Base-by-base conservation (phyloP, 2,329 filamentous ascomycete genomes). In the Amphichorda felina region DNA sequence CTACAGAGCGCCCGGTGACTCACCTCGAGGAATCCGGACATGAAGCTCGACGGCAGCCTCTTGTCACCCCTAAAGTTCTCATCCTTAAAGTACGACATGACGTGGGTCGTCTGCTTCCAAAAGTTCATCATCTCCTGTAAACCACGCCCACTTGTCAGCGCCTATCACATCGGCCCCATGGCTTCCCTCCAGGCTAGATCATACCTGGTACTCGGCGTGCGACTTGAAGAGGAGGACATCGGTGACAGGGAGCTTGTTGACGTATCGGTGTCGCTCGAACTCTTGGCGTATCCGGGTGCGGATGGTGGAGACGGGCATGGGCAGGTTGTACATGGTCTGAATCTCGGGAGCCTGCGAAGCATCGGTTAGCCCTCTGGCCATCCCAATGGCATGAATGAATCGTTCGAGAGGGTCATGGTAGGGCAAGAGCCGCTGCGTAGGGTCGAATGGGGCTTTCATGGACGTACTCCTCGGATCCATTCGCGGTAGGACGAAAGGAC, bases 51-150 rank as follows among this genome's bases (percentile, higher is more conserved):
- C 27, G 89, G 89, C 61, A 95, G 64, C 56, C 75, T 77, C 49
- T 85, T 58, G 69, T 82, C 59, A 76, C 85, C 68, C 77, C 85
- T 64, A 56, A 75, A 74, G 60, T 71, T 74, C 60, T 96, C 88
- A 50, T 79, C 72, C 56, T 88, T 79, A 72, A 96, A 98, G 64
- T 94, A 98, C 51, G 91, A 87, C 74, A 98, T 86, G 48, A 98
- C 74, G 59, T 98, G 91, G 44, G 83, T 83, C 42, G 88, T 72
- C 64, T 98, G 91, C 65, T 95, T 94, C 91, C 91, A 98, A 72
- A 83, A 98, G 68, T 98, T 98, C 70, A 98, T 77, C 36, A 84
- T 98, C 72, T 98, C 91, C 88, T 95, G 49, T 13, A 21, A 9
- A 31, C 6, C 5, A 26, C 34, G 19, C 15, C 32, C 16, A 24